Base-by-base conservation (phyloP, 768 basidiomycete species). In the Hydnomerulius pinastri region DNA sequence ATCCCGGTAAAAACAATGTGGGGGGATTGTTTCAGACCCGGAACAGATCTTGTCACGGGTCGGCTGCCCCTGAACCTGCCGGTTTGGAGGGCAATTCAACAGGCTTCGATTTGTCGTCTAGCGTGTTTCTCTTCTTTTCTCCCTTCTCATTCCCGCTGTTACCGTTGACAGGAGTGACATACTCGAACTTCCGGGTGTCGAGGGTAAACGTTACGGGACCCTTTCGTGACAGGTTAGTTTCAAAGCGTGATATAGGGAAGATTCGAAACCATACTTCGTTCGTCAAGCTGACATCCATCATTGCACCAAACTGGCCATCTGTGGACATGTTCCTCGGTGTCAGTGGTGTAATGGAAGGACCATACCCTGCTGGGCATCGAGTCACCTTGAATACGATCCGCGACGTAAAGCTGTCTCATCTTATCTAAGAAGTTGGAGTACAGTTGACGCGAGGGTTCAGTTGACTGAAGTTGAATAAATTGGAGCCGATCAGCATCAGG, bases 271-370 rank as follows among this genome's bases (percentile, higher is more conserved):
- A 33, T 67, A 90, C 92, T 74, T 98, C 94, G 65, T 98, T 98
- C 18, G 80, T 86, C 48, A 96, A 69, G 54, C 75, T 81, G 45
- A 98, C 91, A 50, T 85, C 80, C 94, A 98, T 98, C 94, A 96
- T 96, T 4, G 93, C 94, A 27, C 93, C 93, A 64, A 98, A 97
- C 57, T 75, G 77, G n/a, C 94, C 94, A 67, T 98, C 94, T 95
- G 53, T 30, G 21, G 24, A 10, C 21, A 11, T 9, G 6, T 38
- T 2, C 0, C 18, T 50, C 18, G 47, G 12, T 39, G 18, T 20
- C 28, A 32, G 43, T 43, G n/a, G 8, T 20, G 20, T 13, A 13
- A 5, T 18, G 13, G n/a, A 17, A 38, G n/a, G 39, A 25, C 4
- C 43, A 46, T 57, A 32, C 29, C 17, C 41, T 8, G 15, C 18